These are phyloP conservation scores for Ophiostoma himal-ulmi DNA, from an alignment of 2,329 filamentous ascomycete genomes.

Conservation along the genomic window DNA sequence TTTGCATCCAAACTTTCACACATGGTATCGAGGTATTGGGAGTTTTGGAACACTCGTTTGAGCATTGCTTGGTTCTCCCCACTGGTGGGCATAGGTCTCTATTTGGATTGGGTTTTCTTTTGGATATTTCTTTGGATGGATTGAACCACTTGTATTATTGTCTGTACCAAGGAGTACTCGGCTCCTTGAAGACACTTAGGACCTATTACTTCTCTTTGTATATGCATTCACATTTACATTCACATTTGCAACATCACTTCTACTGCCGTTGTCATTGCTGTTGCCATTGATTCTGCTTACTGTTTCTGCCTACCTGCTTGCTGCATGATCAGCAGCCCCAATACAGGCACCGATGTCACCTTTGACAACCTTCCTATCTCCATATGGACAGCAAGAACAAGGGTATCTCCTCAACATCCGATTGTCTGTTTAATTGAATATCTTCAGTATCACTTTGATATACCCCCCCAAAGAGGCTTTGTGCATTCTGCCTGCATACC, in stretches of 20 bases:
- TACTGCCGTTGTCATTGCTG: background rate
- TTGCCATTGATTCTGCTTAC: background rate
- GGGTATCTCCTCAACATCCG: background rate
- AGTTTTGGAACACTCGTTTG: conserved; percentile 7
- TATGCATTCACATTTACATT: background rate
- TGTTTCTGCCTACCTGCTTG: background rate
- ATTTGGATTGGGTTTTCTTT: background rate
- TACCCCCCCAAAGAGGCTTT: background rate
- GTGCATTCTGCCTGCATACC: background rate
- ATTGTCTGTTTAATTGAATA: background rate
- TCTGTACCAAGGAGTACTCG: background rate
- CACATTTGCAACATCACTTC: background rate
- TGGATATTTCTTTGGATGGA: background rate
- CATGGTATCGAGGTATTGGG: conserved; percentile 8
- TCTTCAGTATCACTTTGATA: background rate
- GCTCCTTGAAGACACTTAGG: background rate
- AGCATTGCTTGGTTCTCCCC: background rate
- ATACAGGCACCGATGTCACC: conserved; percentile 7
- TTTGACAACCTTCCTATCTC: background rate
- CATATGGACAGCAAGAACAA: background rate
- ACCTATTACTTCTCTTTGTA: background rate
- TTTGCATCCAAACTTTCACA: background rate
- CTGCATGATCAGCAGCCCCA: background rate
- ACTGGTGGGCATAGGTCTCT: background rate
- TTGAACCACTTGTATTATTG: background rate